These are phyloP conservation scores for Petunia axillaris DNA, from an alignment of 257 asterid genomes.

Conservation along the genomic window DNA sequence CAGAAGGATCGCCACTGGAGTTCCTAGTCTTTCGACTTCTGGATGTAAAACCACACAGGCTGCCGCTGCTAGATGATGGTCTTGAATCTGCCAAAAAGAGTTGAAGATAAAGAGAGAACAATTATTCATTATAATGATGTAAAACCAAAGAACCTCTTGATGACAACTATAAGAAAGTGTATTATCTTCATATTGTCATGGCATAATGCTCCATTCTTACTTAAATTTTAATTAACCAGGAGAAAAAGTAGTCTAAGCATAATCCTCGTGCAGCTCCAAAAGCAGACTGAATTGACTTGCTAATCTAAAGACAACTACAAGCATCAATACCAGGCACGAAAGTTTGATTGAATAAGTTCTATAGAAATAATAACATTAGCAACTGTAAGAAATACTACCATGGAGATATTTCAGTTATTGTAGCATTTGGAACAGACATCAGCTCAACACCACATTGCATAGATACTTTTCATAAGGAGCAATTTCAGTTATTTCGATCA, in stretches of 20 bases:
- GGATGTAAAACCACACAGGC: neutral
- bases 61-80: neutral
- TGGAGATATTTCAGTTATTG: neutral
- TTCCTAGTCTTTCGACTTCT: neutral
- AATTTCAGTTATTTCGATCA: too few species aligned
- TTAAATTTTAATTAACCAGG: neutral
- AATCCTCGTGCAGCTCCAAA: neutral
- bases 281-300: neutral
- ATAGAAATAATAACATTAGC: neutral
- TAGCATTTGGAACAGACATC: neutral
- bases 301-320: neutral
- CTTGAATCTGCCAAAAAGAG: neutral
- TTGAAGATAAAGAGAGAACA: neutral
- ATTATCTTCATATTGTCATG: too few species aligned
- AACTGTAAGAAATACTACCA: neutral
- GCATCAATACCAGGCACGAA: neutral
- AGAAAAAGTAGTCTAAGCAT: too few species aligned
- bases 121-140: neutral
- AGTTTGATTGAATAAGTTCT: neutral
- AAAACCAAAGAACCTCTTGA: neutral
- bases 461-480: too few species aligned
- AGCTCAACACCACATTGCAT: too few species aligned
- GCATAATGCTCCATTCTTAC: too few species aligned
- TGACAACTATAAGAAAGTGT: too few species aligned
- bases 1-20: neutral